Evolutionary conservation across 129 eudicot genomes (phyloP).

Genomic region (Chrysanthemum lavandulifolium): DNA sequence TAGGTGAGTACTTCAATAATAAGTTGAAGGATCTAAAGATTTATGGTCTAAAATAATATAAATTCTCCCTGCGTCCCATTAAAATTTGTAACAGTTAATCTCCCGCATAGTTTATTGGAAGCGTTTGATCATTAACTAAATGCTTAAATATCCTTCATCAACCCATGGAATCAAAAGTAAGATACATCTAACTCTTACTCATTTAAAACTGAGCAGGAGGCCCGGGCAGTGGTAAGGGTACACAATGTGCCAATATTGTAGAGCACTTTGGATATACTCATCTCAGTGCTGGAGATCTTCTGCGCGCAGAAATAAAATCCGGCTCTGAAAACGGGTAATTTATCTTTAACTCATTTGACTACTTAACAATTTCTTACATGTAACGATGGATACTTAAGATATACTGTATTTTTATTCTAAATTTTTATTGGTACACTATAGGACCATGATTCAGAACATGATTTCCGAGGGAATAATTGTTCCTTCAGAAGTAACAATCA

Average conservation of each 20-base stretch:
- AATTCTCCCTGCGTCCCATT: not conserved
- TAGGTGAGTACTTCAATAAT: conserved; percentile 31
- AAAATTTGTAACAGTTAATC: not conserved
- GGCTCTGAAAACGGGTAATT: conserved; percentile 92
- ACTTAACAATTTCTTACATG: not conserved
- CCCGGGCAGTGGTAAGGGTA: conserved; percentile 99
- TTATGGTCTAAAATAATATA: conserved; percentile 1
- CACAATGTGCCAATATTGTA: conserved; percentile 94
- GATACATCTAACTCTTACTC: conserved; percentile 9
- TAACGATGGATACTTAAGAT: too few species aligned
- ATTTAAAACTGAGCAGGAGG: conserved; percentile 63
- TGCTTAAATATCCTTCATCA: not conserved
- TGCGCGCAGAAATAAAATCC: conserved; percentile 88
- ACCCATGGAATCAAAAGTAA: not conserved
- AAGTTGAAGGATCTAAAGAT: not conserved
- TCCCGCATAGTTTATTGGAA: too few species aligned
- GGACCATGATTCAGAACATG: conserved; percentile 96
- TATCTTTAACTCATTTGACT: conserved; percentile 1
- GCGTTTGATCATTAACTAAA: too few species aligned
- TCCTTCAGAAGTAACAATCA: conserved; percentile 95
- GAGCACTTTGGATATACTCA: conserved; percentile 91
- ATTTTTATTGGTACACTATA: conserved; percentile 23
- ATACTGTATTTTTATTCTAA: too few species aligned
- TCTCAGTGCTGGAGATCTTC: conserved; percentile 99
- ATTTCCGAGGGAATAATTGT: conserved; percentile 93